Base-by-base conservation (phyloP, 2,329 filamentous ascomycete genomes). In the Ascomycota sp. region DNA sequence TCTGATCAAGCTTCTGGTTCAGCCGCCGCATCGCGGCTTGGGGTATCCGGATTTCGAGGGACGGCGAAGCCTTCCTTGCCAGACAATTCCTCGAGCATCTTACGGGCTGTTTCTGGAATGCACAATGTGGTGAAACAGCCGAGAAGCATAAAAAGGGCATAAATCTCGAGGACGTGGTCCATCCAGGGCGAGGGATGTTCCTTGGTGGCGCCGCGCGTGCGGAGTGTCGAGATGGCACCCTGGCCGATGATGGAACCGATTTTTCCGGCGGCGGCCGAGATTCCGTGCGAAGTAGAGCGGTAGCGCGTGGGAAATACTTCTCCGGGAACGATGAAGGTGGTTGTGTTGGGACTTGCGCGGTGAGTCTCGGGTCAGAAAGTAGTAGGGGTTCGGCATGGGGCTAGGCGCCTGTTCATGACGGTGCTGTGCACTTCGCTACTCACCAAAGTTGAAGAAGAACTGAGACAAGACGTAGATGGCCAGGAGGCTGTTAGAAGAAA, bases 141-240 rank as follows among this genome's bases (percentile, higher is more conserved):
- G 33, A 69, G 57, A 22, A 82, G 61, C 77, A 82, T 83, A 61
- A 85, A 82, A 20, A 79, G 59, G 5, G 75, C 74, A 44, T 63
- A 66, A 41, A 82, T 81, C 59, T 80, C 59, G 44, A 83, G 68
- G 25, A 82, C 75, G 48, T 82, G 76, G 53, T 81, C 63, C 50
- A 83, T 63, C 77, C 76, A 83, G 2, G 75, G 76, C 11, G 47
- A 43, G 0, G 43, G 38, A 36, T 56, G 53, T 2, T 31, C 38
- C 7, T 38, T 33, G 22, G 54, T 53, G 11, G 53, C 58, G n/a
- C 57, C 56, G 10, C 46, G 46, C 8, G 57, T 60, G 29, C 63
- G 55, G 11, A 71, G 57, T 9, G 58, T 62, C 3, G 63, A 59
- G 39, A 71, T 67, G 41, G 66, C 65, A 25, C 62, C 61, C 52